Percentiles rank a stretch among this genome's conserved stretches.
Evolutionary conservation across 2,329 filamentous ascomycete species (phyloP).

Genomic region (Pestalotiopsis sp.): DNA sequence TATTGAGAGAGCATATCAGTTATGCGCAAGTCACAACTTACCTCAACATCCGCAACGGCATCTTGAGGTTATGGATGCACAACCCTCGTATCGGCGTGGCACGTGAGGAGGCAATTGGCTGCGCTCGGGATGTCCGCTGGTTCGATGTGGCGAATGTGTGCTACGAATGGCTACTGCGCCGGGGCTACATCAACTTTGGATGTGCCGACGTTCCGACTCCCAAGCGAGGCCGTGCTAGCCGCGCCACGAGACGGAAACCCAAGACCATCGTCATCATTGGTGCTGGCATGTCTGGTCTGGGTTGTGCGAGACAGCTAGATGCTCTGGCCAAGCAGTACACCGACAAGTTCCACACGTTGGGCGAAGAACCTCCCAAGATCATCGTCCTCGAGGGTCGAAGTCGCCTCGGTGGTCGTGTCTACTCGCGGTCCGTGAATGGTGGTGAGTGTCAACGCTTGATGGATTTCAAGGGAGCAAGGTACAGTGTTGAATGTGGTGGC

Average conservation of each 20-base stretch:
- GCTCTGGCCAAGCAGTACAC: conserved; percentile 82
- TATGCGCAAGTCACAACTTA: conserved; percentile 92
- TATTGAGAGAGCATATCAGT: conserved; percentile 81
- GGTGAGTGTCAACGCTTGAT: conserved; percentile 55
- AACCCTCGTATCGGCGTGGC: conserved; percentile 84
- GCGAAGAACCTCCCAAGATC: conserved; percentile 72
- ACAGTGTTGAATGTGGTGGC: conserved; percentile 94
- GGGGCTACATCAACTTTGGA: conserved; percentile 96
- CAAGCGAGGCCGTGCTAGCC: conserved; percentile 41
- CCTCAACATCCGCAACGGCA: conserved; percentile 93
- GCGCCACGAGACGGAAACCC: conserved; percentile 50
- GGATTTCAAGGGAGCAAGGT: conserved; percentile 59
- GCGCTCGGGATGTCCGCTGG: conserved; percentile 84
- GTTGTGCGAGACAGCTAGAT: conserved; percentile 89
- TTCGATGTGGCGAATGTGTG: conserved; percentile 87
- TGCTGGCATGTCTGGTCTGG: conserved; percentile 90
- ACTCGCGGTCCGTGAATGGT: conserved; percentile 73
- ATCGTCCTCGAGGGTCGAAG: conserved; percentile 84
- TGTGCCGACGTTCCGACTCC: conserved; percentile 73
- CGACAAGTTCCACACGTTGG: conserved; percentile 64
- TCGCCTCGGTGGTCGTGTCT: conserved; percentile 88
- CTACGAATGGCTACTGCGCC: conserved; percentile 88
- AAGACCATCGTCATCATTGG: conserved; percentile 86
- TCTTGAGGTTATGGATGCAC: conserved; percentile 84
- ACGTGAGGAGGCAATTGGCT: conserved; percentile 84